These are phyloP conservation scores for Coemansia reversa DNA, from an alignment of 192 early-diverging fungal genomes.

Conservation along the genomic window DNA sequence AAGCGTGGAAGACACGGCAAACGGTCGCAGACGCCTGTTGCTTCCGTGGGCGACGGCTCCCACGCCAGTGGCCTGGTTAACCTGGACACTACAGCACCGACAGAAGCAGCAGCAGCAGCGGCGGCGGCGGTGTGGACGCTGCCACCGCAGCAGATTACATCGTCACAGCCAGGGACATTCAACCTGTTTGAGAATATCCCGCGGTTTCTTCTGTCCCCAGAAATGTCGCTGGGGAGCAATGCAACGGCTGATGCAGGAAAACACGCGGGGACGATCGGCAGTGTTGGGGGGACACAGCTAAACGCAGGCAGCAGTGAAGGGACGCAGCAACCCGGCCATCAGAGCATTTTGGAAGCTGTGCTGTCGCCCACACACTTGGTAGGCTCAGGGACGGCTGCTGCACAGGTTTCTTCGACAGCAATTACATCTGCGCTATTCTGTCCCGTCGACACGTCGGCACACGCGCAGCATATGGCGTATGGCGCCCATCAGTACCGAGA, in stretches of 20 bases:
- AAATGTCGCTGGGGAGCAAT: neutral
- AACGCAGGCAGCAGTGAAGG: neutral
- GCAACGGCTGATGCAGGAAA: neutral
- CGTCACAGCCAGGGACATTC: conserved; percentile 10
- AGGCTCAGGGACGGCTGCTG: neutral
- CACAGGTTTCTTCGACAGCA: conserved; percentile 1
- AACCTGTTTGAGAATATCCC: conserved; percentile 27
- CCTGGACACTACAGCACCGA: neutral
- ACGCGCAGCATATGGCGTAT: neutral
- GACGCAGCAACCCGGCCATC: neutral
- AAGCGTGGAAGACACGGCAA: conserved; percentile 53
- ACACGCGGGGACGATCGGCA: neutral
- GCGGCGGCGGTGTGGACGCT: conserved; percentile 27
- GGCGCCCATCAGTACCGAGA: neutral
- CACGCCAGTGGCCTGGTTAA: neutral
- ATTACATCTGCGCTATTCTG: conserved; percentile 20
- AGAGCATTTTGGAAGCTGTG: conserved; percentile 8
- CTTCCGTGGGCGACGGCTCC: neutral
- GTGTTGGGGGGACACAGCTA: neutral
- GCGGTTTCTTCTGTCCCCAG: conserved; percentile 28
- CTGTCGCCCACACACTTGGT: conserved; percentile 5
- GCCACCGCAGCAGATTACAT: conserved; percentile 12
- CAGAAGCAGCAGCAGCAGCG: conserved; percentile 5
- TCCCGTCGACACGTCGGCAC: conserved; percentile 9
- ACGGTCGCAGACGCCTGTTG: neutral